Evolutionary conservation across 169 alveolate genomes (phyloP).

Genomic region (Eimeria maxima): DNA sequence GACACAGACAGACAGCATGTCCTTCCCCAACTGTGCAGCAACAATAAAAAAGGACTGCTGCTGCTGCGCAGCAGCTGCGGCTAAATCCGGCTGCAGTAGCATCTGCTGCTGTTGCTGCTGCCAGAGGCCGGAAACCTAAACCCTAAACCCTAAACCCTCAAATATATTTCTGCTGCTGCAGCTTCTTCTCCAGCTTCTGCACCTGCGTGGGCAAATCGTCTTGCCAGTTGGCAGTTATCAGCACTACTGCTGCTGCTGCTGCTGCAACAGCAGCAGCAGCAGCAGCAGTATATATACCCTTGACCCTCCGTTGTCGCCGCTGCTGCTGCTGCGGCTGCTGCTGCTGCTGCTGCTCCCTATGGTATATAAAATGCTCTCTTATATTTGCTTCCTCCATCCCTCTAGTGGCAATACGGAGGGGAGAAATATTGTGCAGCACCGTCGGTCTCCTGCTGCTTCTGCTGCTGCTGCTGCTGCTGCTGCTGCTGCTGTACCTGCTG

Average conservation of each 20-base stretch:
- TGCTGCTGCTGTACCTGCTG: background rate
- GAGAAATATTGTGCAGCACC: constrained; percentile 10
- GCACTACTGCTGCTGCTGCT: constrained; percentile 41
- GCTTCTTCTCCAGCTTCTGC: constrained; percentile 49
- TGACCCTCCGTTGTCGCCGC: background rate
- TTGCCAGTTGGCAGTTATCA: background rate
- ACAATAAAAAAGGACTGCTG: too few species aligned
- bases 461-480: constrained; percentile 50
- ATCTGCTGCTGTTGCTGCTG: too few species aligned
- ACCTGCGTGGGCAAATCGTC: constrained; percentile 27
- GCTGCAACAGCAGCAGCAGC: background rate
- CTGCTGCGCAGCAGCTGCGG: too few species aligned
- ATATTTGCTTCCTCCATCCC: background rate
- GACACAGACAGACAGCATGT: too few species aligned
- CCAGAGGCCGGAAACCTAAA: too few species aligned
- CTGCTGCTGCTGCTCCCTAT: constrained; percentile 61
- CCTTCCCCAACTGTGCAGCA: too few species aligned
- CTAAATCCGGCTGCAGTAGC: too few species aligned
- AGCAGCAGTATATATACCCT: too few species aligned
- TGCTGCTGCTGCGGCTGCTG: constrained; percentile 57
- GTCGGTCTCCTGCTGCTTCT: constrained; percentile 40
- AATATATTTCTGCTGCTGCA: constrained; percentile 5
- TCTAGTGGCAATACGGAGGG: constrained; percentile 7
- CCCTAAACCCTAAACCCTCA: constrained; percentile 20
- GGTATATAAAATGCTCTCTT: constrained; percentile 12